These are phyloP conservation scores for Saccharomycopsis fibuligera DNA, from an alignment of 805 yeast genomes.

Conservation along the genomic window DNA sequence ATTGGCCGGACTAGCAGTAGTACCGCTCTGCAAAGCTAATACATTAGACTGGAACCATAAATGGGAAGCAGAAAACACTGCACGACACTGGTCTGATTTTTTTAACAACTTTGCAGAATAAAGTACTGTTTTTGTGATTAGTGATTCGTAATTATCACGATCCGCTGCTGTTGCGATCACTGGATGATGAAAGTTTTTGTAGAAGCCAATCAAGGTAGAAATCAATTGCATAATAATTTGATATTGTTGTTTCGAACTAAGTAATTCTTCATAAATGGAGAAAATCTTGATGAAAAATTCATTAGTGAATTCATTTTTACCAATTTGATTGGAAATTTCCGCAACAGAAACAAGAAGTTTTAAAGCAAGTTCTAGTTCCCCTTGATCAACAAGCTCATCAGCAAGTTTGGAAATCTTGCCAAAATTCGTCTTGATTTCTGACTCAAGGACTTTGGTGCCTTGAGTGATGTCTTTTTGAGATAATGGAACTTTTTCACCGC, in stretches of 20 bases:
- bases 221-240: constrained; percentile 27
- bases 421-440: constrained; percentile 46
- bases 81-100: constrained; percentile 92
- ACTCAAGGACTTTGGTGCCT: constrained; percentile 16
- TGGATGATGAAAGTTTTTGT: constrained; percentile 15
- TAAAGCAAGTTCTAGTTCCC: constrained; percentile 33
- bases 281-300: constrained; percentile 88
- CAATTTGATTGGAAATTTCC: constrained; percentile 69
- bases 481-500: constrained; percentile 21
- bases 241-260: constrained; percentile 43
- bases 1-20: constrained; percentile 43
- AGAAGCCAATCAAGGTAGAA: constrained; percentile 14
- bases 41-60: constrained; percentile 46
- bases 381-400: constrained; percentile 50
- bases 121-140: constrained; percentile 79
- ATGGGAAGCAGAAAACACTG: constrained; percentile 83
- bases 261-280: constrained; percentile 68
- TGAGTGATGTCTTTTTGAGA: constrained; percentile 24
- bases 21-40: not conserved
- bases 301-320: constrained; percentile 65
- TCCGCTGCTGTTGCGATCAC: constrained; percentile 25
- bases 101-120: constrained; percentile 84
- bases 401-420: constrained; percentile 66
- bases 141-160: constrained; percentile 67
- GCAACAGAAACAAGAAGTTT: constrained; percentile 59